Base-by-base conservation (phyloP, 768 basidiomycete species). In the Sarcomyxa edulis region DNA sequence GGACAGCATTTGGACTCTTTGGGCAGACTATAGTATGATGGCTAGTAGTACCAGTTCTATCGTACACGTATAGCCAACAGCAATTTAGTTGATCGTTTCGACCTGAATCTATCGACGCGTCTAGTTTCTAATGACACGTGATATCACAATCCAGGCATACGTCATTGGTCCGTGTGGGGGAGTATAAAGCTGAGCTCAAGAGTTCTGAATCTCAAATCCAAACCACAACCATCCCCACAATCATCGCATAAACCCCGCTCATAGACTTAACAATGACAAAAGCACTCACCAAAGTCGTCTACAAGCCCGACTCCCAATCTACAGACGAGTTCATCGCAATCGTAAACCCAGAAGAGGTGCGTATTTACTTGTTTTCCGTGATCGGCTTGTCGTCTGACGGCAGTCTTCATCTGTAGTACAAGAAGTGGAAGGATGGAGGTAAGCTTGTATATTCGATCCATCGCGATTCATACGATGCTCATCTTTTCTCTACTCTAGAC, bases 361-460 rank as follows among this genome's bases (percentile, higher is more conserved):
- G 71, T 48, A 20, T 18, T 14, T 27, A 34, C 16, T n/a, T 18
- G 36, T 30, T 28, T 4, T 33, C 33, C 14, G 5, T 19, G 14
- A 19, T 32, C 30, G 31, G 37, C 47, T 43, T 22, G 50, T 43
- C 31, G 14, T 37, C 6, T 29, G 29, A 35, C 35, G 25, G 24
- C 36, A 23, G 28, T 43, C 20, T 20, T 35, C 32, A 24, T 26
- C 32, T 19, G 40, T 32, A 88, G 87, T 85, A 63, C 59, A 76
- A 77, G 65, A 84, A 78, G 58, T 91, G 84, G 84, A 84, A 78
- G 59, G 71, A 63, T 7, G 87, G 84, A 72, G 86, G 88, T 88
- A 46, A 64, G 74, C 34, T 18, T 23, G 20, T 40, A 7, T 19
- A 32, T 14, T 42, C 24, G 35, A 42, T 49, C 35, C 33, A 44